Base-by-base conservation (phyloP, 805 yeast genomes). In the Yamadazyma ubonensis region DNA sequence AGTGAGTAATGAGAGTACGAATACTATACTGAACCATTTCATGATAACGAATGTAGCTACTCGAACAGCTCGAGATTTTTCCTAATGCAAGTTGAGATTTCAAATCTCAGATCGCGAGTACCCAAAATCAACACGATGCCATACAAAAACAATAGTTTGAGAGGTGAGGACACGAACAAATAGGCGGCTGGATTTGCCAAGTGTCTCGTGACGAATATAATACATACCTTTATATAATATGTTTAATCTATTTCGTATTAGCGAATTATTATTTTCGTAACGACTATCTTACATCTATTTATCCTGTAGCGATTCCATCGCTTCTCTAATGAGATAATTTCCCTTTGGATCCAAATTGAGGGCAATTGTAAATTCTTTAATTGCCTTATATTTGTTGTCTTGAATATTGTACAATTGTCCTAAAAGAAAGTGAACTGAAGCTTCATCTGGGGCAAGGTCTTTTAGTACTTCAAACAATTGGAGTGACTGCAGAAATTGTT, bases 281-380 rank as follows among this genome's bases (percentile, higher is more conserved):
- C 7, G 6, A 4, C 10, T 39, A 45, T 35, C 52, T n/a, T 23
- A 18, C 7, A 6, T 2, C 10, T 39, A 45, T 35, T 52, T 52
- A 15, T 61, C 61, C 41, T 67, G 67, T 21, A 69, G 49, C 17
- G 65, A 52, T 52, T 86, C 96, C 64, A 90, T 71, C 0, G 96
- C 95, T 43, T 86, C 95, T 46, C 86, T 75, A 12, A 90, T 86
- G 41, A 89, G 67, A 57, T 86, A 95, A 35, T 84, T 79, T 0
- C 96, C 96, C 56, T 89, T 88, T 5, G 98, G 97, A 60, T 91
- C 98, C 47, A 91, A 70, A 54, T 87, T 86, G 63, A 88, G 70
- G 0, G 99, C 97, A 31, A 83, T 76, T 0, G 98, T 91, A 50
- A 86, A 87, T 53, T 86, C 91, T 49, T 78, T 79, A 19, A 91